Percentiles rank a stretch among this genome's conserved stretches.
Conservation (phyloP, 73 alveolate species). For the Tetrahymena malaccensis region DNA sequence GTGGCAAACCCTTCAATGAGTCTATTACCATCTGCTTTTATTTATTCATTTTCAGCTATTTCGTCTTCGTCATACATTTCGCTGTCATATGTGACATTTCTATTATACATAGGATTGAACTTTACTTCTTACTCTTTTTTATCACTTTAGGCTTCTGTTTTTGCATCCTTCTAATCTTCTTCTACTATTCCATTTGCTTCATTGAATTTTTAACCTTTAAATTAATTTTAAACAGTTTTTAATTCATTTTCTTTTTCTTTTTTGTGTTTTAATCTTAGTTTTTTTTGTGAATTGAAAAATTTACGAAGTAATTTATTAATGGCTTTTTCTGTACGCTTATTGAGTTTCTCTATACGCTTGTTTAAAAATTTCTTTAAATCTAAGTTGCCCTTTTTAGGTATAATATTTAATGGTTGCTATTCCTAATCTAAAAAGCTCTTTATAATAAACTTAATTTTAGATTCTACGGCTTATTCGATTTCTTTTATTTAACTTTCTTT, state of each 20-base stretch:
- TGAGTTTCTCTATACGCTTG: neutral
- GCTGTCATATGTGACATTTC: neutral
- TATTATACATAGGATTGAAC: neutral
- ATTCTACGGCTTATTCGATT: neutral
- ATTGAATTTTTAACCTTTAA: neutral
- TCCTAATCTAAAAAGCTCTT: neutral
- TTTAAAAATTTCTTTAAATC: neutral
- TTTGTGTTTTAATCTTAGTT: too few species aligned
- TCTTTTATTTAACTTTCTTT: neutral
- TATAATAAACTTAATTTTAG: neutral
- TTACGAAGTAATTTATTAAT: neutral
- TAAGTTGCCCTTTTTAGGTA: neutral
- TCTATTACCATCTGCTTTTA: neutral
- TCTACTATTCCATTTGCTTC: neutral
- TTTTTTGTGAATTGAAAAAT: neutral
- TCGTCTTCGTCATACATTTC: neutral
- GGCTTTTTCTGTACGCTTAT: neutral
- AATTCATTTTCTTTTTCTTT: too few species aligned
- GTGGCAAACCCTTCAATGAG: neutral
- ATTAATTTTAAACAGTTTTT: too few species aligned
- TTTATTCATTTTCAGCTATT: neutral
- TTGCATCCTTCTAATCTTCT: neutral
- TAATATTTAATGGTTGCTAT: neutral
- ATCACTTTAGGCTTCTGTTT: neutral
- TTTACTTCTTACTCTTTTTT: neutral